Evolutionary conservation across 1,284 basidiomycete genomes (phyloP), one percentile per base, ranked within the genome.

Genomic region (Veloporphyrellus conicus): DNA sequence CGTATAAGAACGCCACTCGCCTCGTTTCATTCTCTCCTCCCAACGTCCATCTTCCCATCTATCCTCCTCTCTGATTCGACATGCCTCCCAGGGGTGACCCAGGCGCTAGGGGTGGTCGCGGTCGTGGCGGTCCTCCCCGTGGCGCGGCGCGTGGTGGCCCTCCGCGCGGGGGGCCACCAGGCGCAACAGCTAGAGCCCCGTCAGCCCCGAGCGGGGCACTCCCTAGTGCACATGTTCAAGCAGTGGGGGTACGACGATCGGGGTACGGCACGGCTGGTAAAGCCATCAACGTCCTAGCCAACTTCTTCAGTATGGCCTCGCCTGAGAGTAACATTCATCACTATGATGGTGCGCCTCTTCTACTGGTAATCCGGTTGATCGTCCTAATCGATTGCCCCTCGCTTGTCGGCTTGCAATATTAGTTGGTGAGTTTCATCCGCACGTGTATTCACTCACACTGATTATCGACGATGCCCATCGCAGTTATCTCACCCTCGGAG

Each of bases 291-390:
- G 78, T 89, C n/a, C 68, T 58, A 25, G 79, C 84, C 20, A 89
- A 89, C 59, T 82, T 82, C 46, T 89, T 85, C 53, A 59, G 59
- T 25, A 76, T 79, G 3, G 69, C 72, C 0, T 78, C 86, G 10
- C 80, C 85, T 0, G 73, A 82, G 25, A 66, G 60, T 1, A 75
- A 78, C 16, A 87, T 88, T 23, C 73, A 82, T 49, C 85, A 89
- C 54, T 89, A 89, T 57, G 86, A 89, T 61, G 81, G 85, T 84
- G 53, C 48, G 81, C 61, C 54, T 16, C 44, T 39, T 57, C 20
- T 48, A 28, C 38, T 42, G 27, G 25, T 8, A 15, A 1, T 41
- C 34, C 22, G 12, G 35, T 41, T 10, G 45, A 55, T 53, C 43
- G 33, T 55, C 49, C 56, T 61, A 36, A 66, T 57, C 43, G 36